Conservation (phyloP, 2,329 filamentous ascomycete species). For the Metarhizium album region DNA sequence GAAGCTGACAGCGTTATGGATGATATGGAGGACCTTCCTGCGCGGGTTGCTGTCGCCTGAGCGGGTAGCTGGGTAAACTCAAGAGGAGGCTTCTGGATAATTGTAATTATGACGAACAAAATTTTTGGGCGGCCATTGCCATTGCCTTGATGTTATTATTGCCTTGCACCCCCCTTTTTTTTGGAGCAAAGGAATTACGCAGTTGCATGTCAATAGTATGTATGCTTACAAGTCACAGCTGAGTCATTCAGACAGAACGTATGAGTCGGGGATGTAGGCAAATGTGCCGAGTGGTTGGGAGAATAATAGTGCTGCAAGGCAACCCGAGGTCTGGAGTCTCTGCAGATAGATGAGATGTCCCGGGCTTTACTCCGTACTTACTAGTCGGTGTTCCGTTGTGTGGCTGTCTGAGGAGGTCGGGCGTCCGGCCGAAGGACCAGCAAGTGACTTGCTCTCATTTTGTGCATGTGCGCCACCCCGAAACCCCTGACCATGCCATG, state of each 20-base stretch:
- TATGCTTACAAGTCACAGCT: background rate
- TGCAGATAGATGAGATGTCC: no score
- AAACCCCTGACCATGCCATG: background rate
- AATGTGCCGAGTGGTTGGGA: no score
- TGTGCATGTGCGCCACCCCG: background rate
- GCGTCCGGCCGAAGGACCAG: no score
- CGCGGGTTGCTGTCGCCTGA: conserved; percentile 6
- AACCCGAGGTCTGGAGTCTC: no score
- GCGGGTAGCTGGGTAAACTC: background rate
- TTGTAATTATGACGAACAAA: background rate
- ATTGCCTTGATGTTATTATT: background rate
- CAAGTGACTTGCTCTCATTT: no score
- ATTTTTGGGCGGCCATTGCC: background rate
- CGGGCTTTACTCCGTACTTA: no score
- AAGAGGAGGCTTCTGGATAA: background rate
- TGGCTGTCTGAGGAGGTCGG: no score
- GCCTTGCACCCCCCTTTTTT: background rate
- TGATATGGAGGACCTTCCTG: conserved; percentile 33
- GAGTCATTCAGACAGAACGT: no score
- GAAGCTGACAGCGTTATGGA: conserved; percentile 28
- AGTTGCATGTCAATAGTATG: background rate
- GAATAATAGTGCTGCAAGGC: no score
- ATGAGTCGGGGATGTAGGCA: no score
- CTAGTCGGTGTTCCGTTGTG: no score
- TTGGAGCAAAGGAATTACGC: background rate